Evolutionary conservation across 257 asterid species (phyloP).

Genomic region (Gardenia jasminoides): DNA sequence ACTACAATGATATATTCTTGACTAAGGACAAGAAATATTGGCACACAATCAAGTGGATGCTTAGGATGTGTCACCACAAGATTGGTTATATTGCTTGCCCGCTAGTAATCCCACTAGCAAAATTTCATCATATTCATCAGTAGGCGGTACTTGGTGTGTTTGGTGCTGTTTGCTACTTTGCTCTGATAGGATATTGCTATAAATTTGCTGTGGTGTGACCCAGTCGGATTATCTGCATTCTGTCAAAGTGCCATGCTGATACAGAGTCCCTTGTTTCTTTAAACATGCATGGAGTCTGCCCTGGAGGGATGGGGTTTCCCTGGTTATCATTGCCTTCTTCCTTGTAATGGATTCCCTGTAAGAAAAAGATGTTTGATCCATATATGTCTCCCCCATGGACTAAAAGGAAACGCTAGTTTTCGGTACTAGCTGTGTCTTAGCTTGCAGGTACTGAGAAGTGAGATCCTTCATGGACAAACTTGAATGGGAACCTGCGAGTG

Average conservation of each 20-base stretch:
- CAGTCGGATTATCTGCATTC: background rate
- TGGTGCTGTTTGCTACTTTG: background rate
- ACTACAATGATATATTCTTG: background rate
- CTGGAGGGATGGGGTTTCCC: background rate
- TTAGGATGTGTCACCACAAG: background rate
- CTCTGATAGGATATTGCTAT: background rate
- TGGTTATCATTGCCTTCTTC: slow-evolving; percentile 3
- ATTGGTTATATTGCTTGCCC: slow-evolving; percentile 1
- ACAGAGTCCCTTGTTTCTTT: background rate
- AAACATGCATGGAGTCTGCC: background rate
- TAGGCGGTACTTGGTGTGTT: background rate
- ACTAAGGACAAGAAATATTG: background rate
- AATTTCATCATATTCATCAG: background rate
- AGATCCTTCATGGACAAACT: too few species aligned
- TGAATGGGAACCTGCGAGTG: background rate
- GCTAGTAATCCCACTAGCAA: slow-evolving; percentile 7
- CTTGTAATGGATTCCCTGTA: background rate
- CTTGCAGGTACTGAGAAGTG: too few species aligned
- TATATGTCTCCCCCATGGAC: background rate
- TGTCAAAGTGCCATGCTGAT: background rate
- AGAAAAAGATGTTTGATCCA: background rate
- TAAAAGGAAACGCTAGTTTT: too few species aligned
- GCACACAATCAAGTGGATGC: background rate
- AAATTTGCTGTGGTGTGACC: background rate
- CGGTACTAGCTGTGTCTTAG: too few species aligned